Conservation (phyloP, 257 asterid species). For the Parsonsia alboflavescens region DNA sequence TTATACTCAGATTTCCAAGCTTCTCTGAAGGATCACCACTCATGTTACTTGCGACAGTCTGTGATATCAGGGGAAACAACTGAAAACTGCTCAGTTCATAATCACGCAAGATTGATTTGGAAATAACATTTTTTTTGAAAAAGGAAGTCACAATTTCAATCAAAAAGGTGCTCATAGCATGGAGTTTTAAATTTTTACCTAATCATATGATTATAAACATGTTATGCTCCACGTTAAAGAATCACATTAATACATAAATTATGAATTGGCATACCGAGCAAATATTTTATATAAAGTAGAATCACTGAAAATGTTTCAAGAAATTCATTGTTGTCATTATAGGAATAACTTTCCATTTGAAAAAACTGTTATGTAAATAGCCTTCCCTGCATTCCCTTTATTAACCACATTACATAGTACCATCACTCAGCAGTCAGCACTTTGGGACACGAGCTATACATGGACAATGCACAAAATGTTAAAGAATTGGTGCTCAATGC, state of each 20-base stretch:
- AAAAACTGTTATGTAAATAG: not conserved
- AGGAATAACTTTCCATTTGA: not conserved
- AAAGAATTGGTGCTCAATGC: not conserved
- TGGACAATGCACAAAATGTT: not conserved
- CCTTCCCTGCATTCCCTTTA: not conserved
- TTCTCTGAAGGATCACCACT: conserved; percentile 26
- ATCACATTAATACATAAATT: not conserved
- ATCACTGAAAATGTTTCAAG: not conserved
- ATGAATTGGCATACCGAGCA: not conserved
- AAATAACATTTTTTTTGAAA: not conserved
- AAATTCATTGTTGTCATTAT: not conserved
- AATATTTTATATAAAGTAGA: not conserved
- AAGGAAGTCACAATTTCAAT: not conserved
- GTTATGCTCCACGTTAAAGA: not conserved
- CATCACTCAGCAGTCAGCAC: not conserved
- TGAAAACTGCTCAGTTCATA: not conserved
- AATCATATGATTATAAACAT: not conserved
- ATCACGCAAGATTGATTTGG: not conserved
- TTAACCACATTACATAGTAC: not conserved
- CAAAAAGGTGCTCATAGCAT: not conserved
- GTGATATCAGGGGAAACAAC: not conserved
- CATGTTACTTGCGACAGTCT: conserved; percentile 10
- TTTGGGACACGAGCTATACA: not conserved
- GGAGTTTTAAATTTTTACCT: not conserved
- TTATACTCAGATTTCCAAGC: conserved; percentile 40